These are phyloP conservation scores for Thraustotheca clavata DNA, from an alignment of 352 stramenopile genomes.

Conservation along the genomic window DNA sequence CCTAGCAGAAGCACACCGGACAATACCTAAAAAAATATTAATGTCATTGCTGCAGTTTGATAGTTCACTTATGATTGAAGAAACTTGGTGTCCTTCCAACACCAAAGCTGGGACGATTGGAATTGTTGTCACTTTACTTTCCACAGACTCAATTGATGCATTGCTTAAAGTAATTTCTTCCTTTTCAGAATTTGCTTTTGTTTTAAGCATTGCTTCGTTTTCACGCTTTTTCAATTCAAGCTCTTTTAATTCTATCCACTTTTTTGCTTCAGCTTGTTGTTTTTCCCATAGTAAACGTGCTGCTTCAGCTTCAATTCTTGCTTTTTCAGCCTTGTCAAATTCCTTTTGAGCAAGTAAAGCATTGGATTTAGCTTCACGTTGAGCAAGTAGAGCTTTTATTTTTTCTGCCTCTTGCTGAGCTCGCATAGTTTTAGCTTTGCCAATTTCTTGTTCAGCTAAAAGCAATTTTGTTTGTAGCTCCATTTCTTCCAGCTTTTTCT, in stretches of 20 bases:
- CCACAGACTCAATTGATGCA: too few species aligned
- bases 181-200: too few species aligned
- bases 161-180: too few species aligned
- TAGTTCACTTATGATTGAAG: too few species aligned
- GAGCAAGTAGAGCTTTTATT: background rate
- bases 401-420: background rate
- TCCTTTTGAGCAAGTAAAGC: background rate
- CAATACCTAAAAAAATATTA: too few species aligned
- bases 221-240: background rate
- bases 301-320: background rate
- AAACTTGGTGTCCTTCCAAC: too few species aligned
- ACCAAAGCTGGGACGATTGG: too few species aligned
- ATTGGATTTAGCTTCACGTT: background rate
- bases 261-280: background rate
- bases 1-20: background rate
- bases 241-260: background rate
- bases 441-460: background rate
- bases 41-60: too few species aligned
- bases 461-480: constrained; percentile 25
- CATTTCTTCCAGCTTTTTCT: background rate
- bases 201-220: too few species aligned
- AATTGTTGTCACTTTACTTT: too few species aligned
- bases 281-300: background rate
- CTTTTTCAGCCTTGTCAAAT: background rate
- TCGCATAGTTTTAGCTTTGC: background rate